Percentiles rank a stretch among this genome's conserved stretches.
Evolutionary conservation across 2,329 filamentous ascomycete genomes (phyloP).

Genomic region (Aspergillus fructus): DNA sequence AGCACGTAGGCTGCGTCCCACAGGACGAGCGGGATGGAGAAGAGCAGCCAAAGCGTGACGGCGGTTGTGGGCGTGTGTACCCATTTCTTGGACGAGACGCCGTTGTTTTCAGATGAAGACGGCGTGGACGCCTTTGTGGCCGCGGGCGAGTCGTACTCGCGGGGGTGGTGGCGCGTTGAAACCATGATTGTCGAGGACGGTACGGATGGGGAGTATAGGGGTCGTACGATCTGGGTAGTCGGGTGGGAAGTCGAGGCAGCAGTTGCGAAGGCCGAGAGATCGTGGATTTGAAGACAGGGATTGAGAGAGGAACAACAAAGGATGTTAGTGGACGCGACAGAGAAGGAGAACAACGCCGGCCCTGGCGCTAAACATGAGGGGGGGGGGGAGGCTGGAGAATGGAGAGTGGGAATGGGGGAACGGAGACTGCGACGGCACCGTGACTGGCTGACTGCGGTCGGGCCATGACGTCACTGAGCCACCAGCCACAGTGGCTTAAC

Average conservation of each 20-base stretch:
- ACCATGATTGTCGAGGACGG: slow-evolving; percentile 46
- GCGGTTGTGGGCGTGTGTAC: slow-evolving; percentile 61
- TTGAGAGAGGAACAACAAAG: no score
- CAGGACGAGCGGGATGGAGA: slow-evolving; percentile 74
- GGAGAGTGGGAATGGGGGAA: no score
- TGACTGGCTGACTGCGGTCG: no score
- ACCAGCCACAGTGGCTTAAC: no score
- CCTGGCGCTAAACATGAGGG: no score
- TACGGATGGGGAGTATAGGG: not conserved
- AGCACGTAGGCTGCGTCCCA: slow-evolving; percentile 84
- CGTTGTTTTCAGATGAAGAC: slow-evolving; percentile 21
- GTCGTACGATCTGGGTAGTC: not conserved
- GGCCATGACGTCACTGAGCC: no score
- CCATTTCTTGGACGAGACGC: slow-evolving; percentile 39
- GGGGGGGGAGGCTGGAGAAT: no score
- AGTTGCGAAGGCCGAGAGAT: no score
- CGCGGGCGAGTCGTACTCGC: slow-evolving; percentile 46
- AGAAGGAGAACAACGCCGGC: no score
- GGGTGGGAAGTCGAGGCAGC: not conserved
- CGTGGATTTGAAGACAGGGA: no score
- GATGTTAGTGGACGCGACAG: no score
- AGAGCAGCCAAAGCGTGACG: slow-evolving; percentile 67
- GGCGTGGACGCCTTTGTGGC: slow-evolving; percentile 25
- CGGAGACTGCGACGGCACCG: no score
- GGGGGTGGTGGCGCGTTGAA: slow-evolving; percentile 56